Base-by-base conservation (phyloP, 768 basidiomycete species). In the Nidula microcarpa region DNA sequence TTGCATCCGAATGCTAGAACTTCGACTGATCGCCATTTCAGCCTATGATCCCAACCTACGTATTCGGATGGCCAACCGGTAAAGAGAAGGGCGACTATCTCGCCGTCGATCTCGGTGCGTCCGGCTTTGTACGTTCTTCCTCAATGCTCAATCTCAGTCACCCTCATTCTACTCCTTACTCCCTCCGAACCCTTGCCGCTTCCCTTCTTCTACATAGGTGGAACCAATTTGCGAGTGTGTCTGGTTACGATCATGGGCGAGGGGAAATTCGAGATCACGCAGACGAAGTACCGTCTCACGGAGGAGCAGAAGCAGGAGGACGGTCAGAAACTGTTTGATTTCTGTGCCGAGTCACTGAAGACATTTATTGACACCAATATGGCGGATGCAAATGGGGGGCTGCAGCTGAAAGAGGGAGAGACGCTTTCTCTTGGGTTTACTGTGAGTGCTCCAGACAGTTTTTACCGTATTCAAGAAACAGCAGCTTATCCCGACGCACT, bases 271-370 rank as follows among this genome's bases (percentile, higher is more conserved):
- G 94, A 98, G 72, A 89, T 99, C 60, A 94, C 94, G 0, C 96
- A 98, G 67, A 89, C 94, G 35, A 99, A 99, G 70, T 98, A 98
- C 71, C 89, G 95, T 49, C 82, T 99, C 44, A 86, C 91, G 1
- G 97, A 99, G 65, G 97, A 98, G 63, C 97, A 98, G 69, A 99
- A 99, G 70, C 94, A 97, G 54, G 92, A 91, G 6, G 94, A 98
- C n/a, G 97, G 95, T 5, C 87, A 93, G 65, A 87, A 87, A 55
- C 73, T 99, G 49, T 98, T 99, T 60, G 97, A 99, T 72, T 99
- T 99, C 64, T 98, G 96, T 66, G 97, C 93, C 0, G 88, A 96
- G 65, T 97, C 90, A 65, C 71, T 98, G 54, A 89, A 91, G 68
- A 85, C 82, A 6, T 99, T 98, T 69, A 79, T 98, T 58, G 82